Evolutionary conservation across 257 asterid genomes (phyloP).

Genomic region (Solanum sejunctum): DNA sequence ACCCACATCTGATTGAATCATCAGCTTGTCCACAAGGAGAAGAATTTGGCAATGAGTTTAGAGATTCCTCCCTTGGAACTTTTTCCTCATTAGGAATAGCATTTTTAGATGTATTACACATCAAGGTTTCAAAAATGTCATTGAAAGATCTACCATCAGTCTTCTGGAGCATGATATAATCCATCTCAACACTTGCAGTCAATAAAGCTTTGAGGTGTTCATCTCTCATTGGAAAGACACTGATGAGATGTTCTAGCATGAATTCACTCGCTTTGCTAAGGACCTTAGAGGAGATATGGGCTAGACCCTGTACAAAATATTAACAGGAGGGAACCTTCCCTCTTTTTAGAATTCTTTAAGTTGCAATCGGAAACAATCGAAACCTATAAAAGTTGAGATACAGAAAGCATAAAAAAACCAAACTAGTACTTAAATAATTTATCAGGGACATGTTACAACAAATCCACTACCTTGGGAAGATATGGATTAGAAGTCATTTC

Average conservation of each 20-base stretch:
- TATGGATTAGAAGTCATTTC: constrained; percentile 26
- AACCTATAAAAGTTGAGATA: background rate
- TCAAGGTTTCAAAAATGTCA: constrained; percentile 26
- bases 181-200: constrained; percentile 50
- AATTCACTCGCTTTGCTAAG: constrained; percentile 37
- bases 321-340: background rate
- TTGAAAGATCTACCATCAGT: constrained; percentile 16
- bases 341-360: background rate
- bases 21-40: constrained; percentile 6
- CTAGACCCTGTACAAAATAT: constrained; percentile 42
- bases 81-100: constrained; percentile 5
- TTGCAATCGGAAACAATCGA: background rate
- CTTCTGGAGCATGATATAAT: constrained; percentile 22
- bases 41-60: constrained; percentile 4
- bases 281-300: constrained; percentile 27
- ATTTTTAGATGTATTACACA: constrained; percentile 5
- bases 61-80: constrained; percentile 3
- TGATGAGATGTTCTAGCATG: constrained; percentile 36
- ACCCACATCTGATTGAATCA: constrained; percentile 13
- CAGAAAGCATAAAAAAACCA: background rate
- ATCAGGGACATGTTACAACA: background rate
- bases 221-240: constrained; percentile 53
- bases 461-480: constrained; percentile 47
- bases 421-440: background rate
- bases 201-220: constrained; percentile 44